Percentiles rank a stretch among this genome's conserved stretches.
Conservation (phyloP, 345 rosid genomes). For the Dovyalis caffra region DNA sequence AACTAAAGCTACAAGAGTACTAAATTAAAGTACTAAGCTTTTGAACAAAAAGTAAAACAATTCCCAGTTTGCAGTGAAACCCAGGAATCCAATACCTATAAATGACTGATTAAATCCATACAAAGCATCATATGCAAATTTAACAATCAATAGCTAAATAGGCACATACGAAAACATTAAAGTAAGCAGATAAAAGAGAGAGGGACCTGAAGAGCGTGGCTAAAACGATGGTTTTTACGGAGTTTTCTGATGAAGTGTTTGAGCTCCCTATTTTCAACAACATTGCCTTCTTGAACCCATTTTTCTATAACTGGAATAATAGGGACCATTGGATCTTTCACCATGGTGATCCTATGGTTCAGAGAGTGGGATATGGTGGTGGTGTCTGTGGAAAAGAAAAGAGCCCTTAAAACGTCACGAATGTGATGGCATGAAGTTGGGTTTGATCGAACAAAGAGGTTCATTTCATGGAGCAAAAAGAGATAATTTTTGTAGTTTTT, state of each 20-base stretch:
- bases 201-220: slow-evolving; percentile 15
- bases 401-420: not conserved
- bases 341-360: not conserved
- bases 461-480: slow-evolving; percentile 16
- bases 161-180: too few relatives aligned
- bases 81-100: too few relatives aligned
- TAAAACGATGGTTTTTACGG: slow-evolving; percentile 3
- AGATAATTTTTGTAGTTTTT: not conserved
- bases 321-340: slow-evolving; percentile 5
- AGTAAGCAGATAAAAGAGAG: not conserved
- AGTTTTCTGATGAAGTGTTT: not conserved
- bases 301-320: slow-evolving; percentile 9
- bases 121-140: too few relatives aligned
- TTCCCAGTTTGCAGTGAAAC: too few relatives aligned
- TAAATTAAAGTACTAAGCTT: too few relatives aligned
- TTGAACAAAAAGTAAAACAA: too few relatives aligned
- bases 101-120: too few relatives aligned
- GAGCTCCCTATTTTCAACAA: not conserved
- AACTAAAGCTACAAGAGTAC: too few relatives aligned
- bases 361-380: slow-evolving; percentile 1
- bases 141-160: too few relatives aligned
- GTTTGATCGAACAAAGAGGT: not conserved
- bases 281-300: slow-evolving; percentile 9
- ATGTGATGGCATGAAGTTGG: not conserved
- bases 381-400: not conserved